phyloP scores from a whole-genome alignment of 345 rosid genomes.

The Geranium rotundifolium region DNA sequence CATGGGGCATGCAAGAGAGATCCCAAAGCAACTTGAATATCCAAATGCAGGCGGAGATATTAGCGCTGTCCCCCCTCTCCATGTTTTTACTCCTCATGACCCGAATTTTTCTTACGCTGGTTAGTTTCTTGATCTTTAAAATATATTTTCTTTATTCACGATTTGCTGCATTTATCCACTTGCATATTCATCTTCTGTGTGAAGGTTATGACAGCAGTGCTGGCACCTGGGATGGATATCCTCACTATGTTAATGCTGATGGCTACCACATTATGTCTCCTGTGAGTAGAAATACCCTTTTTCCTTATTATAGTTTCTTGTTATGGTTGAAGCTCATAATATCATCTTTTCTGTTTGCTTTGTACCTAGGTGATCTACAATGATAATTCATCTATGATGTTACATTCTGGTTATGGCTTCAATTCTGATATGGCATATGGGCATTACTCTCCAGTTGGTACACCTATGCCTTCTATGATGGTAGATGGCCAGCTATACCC shows the following conservation, averaged over 20 bases:
- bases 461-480: conserved; percentile 61
- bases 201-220: conserved; percentile 53
- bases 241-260: conserved; percentile 55
- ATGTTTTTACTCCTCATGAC: conserved; percentile 27
- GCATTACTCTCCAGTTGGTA: conserved; percentile 73
- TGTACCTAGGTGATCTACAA: conserved; percentile 55
- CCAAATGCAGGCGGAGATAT: conserved; percentile 18
- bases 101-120: conserved; percentile 28
- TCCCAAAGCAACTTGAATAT: conserved; percentile 11
- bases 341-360: conserved; percentile 2
- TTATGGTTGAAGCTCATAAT: conserved; percentile 2
- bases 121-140: conserved; percentile 12
- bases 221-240: conserved; percentile 71
- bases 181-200: not conserved
- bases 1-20: conserved; percentile 23
- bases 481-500: conserved; percentile 62
- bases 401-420: conserved; percentile 76
- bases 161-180: not conserved
- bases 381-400: conserved; percentile 61
- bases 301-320: conserved; percentile 8
- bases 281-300: conserved; percentile 25
- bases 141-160: not conserved
- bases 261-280: conserved; percentile 63
- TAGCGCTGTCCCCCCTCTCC: conserved; percentile 14
- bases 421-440: conserved; percentile 80